A percentile compares a stretch with the other conserved stretches of the same genome.
Conservation (phyloP, 352 stramenopile genomes). For the Pseudoperonospora humuli region DNA sequence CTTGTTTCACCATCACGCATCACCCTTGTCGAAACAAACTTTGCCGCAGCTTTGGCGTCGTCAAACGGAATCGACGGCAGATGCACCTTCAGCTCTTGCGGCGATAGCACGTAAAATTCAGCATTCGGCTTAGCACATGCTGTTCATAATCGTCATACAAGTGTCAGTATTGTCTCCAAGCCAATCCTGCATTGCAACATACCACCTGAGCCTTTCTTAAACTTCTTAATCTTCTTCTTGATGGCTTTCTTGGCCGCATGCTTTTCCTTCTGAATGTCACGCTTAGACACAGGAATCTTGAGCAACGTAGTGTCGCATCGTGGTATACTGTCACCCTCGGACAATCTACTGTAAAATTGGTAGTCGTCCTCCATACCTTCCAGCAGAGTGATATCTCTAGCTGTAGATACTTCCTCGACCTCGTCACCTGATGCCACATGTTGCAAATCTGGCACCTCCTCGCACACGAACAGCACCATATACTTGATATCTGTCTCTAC, state of each 20-base stretch:
- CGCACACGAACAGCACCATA: slow-evolving; percentile 61
- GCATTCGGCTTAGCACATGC: slow-evolving; percentile 40
- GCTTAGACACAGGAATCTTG: slow-evolving; percentile 62
- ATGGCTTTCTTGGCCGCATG: slow-evolving; percentile 67
- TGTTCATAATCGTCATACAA: slow-evolving; percentile 7
- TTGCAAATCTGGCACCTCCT: slow-evolving; percentile 54
- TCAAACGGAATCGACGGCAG: slow-evolving; percentile 49
- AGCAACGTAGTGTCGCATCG: slow-evolving; percentile 64
- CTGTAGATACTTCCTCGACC: slow-evolving; percentile 1
- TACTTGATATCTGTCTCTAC: slow-evolving; percentile 54
- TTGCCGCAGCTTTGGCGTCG: slow-evolving; percentile 21
- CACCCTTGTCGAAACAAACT: slow-evolving; percentile 40
- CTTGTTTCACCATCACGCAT: slow-evolving; percentile 26
- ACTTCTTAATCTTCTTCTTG: slow-evolving; percentile 86
- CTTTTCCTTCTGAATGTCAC: slow-evolving; percentile 69
- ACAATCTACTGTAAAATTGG: slow-evolving; percentile 44
- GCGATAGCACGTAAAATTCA: slow-evolving; percentile 72
- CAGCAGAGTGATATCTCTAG: slow-evolving; percentile 29
- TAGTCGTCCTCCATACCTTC: slow-evolving; percentile 28
- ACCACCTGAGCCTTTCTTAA: slow-evolving; percentile 64
- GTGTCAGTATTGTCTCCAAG: not conserved
- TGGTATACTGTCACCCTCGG: slow-evolving; percentile 70
- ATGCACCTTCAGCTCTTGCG: slow-evolving; percentile 49
- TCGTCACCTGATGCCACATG: slow-evolving; percentile 1
- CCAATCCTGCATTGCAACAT: not conserved